A percentile compares a stretch with the other conserved stretches of the same genome.
These are phyloP conservation scores for Betula pendula DNA, from an alignment of 306 rosid genomes.

Conservation along the genomic window DNA sequence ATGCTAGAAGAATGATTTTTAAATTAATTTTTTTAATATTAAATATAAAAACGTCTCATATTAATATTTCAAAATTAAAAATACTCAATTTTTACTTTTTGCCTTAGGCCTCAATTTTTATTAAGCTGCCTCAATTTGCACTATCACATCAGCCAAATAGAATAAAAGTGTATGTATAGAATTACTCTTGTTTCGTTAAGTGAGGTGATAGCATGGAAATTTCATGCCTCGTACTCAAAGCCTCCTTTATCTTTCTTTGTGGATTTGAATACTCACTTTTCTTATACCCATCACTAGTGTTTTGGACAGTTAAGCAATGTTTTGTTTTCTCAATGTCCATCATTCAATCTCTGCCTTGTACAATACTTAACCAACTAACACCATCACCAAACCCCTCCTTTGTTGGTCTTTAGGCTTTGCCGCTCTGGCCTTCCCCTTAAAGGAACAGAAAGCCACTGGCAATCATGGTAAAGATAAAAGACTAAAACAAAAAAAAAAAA, in stretches of 20 bases:
- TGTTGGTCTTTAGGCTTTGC: slow-evolving; percentile 46
- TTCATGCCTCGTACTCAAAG: background rate
- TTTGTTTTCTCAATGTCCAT: slow-evolving; percentile 56
- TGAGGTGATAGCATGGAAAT: background rate
- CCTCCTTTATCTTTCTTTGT: background rate
- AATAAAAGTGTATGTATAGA: too few relatives aligned
- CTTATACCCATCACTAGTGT: slow-evolving; percentile 17
- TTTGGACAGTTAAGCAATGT: slow-evolving; percentile 34
- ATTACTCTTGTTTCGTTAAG: too few relatives aligned
- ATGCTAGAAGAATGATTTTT: too few relatives aligned
- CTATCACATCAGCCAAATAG: too few relatives aligned
- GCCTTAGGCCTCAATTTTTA: too few relatives aligned
- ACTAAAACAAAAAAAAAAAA: background rate
- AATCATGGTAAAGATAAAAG: slow-evolving; percentile 42
- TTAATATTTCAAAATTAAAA: too few relatives aligned
- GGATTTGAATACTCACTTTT: background rate
- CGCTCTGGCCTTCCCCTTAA: slow-evolving; percentile 85
- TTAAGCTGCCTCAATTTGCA: too few relatives aligned
- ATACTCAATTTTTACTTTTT: too few relatives aligned
- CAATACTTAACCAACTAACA: slow-evolving; percentile 95
- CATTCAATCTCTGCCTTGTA: slow-evolving; percentile 68
- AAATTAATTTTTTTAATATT: too few relatives aligned
- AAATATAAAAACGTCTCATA: too few relatives aligned
- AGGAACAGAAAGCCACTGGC: slow-evolving; percentile 79
- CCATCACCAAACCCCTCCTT: slow-evolving; percentile 68